A percentile compares a stretch with the other conserved stretches of the same genome.
Evolutionary conservation across 148 eudicot species (phyloP).

Genomic region (Selenicereus undatus): DNA sequence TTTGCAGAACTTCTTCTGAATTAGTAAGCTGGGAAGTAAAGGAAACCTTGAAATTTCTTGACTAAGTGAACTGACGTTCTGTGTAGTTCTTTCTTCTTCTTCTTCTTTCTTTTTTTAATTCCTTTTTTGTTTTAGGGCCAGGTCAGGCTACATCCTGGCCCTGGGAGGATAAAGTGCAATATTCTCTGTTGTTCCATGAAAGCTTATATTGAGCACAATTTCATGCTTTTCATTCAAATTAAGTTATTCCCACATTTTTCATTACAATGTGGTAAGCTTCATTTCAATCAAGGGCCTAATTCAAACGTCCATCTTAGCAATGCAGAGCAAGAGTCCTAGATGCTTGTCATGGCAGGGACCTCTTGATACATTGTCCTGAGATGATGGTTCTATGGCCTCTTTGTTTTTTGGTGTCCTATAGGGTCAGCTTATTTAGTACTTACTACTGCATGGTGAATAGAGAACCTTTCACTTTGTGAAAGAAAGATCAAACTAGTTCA

Average conservation of each 20-base stretch:
- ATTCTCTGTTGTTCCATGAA: not conserved
- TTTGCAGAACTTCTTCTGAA: not conserved
- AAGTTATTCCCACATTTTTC: not conserved
- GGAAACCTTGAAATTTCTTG: not conserved
- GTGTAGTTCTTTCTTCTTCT: no score
- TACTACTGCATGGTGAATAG: not conserved
- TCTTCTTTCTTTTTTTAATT: no score
- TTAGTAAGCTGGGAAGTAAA: not conserved
- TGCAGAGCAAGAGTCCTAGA: not conserved
- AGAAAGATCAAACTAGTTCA: constrained; percentile 3
- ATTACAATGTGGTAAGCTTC: not conserved
- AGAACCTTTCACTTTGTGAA: not conserved
- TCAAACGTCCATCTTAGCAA: no score
- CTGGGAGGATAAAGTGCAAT: not conserved
- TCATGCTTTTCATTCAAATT: not conserved
- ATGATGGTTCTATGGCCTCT: not conserved
- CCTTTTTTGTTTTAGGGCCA: no score
- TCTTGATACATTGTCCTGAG: not conserved
- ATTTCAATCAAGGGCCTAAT: not conserved
- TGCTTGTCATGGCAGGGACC: not conserved
- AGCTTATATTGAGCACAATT: not conserved
- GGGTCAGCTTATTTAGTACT: not conserved
- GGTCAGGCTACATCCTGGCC: no score
- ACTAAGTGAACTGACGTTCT: not conserved
- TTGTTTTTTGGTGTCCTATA: not conserved